phyloP scores from a whole-genome alignment of 1,284 basidiomycete genomes.

The Hemileia vastatrix region DNA sequence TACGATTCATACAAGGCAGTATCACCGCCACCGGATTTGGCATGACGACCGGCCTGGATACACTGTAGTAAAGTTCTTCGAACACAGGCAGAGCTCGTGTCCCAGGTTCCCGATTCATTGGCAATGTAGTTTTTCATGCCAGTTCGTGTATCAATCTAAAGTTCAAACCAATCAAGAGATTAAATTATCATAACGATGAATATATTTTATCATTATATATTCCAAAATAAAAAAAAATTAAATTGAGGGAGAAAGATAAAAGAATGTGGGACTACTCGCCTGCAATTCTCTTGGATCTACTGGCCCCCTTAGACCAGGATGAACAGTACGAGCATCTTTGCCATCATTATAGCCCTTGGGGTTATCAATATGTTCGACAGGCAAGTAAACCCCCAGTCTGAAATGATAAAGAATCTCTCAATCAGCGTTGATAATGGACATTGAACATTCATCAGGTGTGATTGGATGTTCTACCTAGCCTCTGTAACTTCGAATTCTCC shows the following conservation, averaged over 20 bases:
- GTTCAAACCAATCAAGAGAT: conserved; percentile 50
- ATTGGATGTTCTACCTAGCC: too few species aligned
- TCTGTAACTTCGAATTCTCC: conserved; percentile 81
- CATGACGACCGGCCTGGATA: conserved; percentile 53
- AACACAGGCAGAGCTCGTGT: conserved; percentile 75
- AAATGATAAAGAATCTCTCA: too few species aligned
- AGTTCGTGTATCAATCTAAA: conserved; percentile 71
- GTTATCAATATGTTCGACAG: conserved; percentile 66
- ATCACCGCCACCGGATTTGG: conserved; percentile 51
- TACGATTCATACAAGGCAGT: conserved; percentile 62
- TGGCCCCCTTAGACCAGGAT: conserved; percentile 68
- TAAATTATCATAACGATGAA: not conserved
- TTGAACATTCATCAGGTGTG: too few species aligned
- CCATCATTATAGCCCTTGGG: conserved; percentile 35
- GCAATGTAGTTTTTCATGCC: conserved; percentile 98
- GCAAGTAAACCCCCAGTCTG: conserved; percentile 78
- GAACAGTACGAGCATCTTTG: conserved; percentile 62
- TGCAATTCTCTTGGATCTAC: conserved; percentile 52
- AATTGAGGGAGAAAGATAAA: too few species aligned
- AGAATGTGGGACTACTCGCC: too few species aligned
- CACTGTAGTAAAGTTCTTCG: conserved; percentile 65
- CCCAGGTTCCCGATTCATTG: conserved; percentile 64
- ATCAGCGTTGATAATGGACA: too few species aligned
- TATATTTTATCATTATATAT: not conserved
- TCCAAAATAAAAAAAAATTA: too few species aligned